These are phyloP conservation scores for Suillus brevipes DNA, from an alignment of 768 basidiomycete genomes.

Conservation along the genomic window DNA sequence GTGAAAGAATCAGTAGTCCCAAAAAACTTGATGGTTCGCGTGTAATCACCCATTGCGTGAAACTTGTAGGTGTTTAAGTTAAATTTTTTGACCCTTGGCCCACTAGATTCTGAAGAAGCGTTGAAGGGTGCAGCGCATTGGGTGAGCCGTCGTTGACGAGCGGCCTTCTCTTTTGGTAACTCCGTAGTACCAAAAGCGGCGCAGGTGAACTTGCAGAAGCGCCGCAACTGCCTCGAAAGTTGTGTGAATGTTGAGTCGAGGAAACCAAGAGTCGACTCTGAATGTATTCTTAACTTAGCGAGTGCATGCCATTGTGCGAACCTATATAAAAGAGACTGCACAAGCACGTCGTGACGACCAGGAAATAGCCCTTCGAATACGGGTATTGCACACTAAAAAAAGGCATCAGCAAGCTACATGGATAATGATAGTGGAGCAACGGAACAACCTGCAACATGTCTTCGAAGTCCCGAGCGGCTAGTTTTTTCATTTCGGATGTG, in stretches of 20 bases:
- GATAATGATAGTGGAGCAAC: too few relatives aligned
- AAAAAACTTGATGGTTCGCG: background rate
- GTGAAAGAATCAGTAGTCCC: too few relatives aligned
- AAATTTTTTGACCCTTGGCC: too few relatives aligned
- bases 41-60: conserved; percentile 29
- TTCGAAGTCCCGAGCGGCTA: too few relatives aligned
- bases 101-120: too few relatives aligned
- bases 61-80: conserved; percentile 17
- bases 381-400: conserved; percentile 35
- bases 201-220: conserved; percentile 15
- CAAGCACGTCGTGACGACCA: conserved; percentile 20
- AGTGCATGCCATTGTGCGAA: conserved; percentile 9
- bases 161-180: conserved; percentile 28
- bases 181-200: conserved; percentile 27
- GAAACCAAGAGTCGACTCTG: conserved; percentile 15
- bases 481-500: too few relatives aligned
- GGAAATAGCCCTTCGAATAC: conserved; percentile 41
- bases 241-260: conserved; percentile 27
- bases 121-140: too few relatives aligned
- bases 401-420: background rate
- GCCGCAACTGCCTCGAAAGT: conserved; percentile 9
- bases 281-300: conserved; percentile 37
- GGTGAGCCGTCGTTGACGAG: conserved; percentile 19
- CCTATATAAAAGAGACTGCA: conserved; percentile 29
- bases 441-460: too few relatives aligned